phyloP scores from a whole-genome alignment of 345 rosid species.

The Schrenkiella parvula region DNA sequence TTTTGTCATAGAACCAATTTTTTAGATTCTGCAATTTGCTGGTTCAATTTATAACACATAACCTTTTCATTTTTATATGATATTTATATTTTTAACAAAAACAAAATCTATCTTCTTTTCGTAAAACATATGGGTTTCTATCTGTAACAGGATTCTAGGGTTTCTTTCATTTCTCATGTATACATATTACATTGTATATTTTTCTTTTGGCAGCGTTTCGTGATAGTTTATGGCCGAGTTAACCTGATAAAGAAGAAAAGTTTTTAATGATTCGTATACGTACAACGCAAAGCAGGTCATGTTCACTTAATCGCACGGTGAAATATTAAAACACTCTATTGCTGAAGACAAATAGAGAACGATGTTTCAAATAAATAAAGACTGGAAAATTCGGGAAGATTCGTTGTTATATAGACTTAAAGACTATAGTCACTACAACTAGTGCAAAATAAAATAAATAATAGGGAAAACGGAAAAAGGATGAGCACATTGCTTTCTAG shows the following conservation, averaged over 20 bases:
- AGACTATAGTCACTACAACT: background rate
- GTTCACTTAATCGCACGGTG: constrained; percentile 12
- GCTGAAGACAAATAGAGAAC: constrained; percentile 2
- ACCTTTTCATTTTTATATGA: too few relatives aligned
- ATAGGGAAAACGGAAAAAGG: constrained; percentile 11
- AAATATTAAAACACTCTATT: background rate
- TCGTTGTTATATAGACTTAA: constrained; percentile 22
- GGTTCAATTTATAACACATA: too few relatives aligned
- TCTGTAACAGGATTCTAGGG: background rate
- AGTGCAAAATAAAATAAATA: background rate
- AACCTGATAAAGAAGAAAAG: background rate
- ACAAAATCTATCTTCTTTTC: too few relatives aligned
- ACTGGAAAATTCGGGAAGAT: constrained; percentile 15
- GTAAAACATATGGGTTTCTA: background rate
- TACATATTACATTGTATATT: too few relatives aligned
- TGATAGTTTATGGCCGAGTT: background rate
- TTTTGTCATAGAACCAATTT: too few relatives aligned
- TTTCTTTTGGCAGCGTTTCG: background rate
- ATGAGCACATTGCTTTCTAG: constrained; percentile 25
- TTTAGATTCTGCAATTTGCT: too few relatives aligned
- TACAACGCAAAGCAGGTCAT: constrained; percentile 4
- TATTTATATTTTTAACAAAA: too few relatives aligned
- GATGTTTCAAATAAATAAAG: background rate
- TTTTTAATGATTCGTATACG: background rate
- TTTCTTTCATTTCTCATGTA: too few relatives aligned